Conservation (phyloP, 768 basidiomycete genomes). For the Suillus lakei region DNA sequence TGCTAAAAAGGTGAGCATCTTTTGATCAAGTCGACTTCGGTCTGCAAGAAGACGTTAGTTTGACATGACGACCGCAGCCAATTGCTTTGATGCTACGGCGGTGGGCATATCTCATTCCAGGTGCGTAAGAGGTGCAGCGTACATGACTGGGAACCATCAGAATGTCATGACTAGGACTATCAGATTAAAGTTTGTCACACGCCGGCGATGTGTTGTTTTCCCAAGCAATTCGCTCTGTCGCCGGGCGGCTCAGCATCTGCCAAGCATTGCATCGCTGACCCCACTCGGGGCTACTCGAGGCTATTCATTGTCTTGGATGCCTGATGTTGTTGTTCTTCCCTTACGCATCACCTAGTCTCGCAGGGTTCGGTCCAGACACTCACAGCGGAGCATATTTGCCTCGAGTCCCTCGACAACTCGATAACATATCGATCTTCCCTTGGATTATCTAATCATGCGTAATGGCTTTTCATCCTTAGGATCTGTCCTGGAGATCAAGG, state of each 20-base stretch:
- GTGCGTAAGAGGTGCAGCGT: no score
- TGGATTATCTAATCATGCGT: slow-evolving; percentile 38
- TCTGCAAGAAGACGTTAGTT: no score
- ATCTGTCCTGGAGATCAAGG: slow-evolving; percentile 52
- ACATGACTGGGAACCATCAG: no score
- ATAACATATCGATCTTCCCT: slow-evolving; percentile 4
- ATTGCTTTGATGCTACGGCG: no score
- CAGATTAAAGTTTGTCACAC: no score
- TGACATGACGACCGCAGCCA: no score
- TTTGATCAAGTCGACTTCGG: no score
- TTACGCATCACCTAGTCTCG: slow-evolving; percentile 37
- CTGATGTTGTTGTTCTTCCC: slow-evolving; percentile 45
- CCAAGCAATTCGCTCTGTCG: slow-evolving; percentile 9
- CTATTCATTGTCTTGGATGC: slow-evolving; percentile 37
- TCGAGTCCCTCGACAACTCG: no score
- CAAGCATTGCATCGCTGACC: neutral
- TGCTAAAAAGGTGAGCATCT: no score
- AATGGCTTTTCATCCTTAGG: slow-evolving; percentile 36
- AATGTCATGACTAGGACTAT: no score
- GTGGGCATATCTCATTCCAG: no score
- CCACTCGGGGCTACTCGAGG: neutral
- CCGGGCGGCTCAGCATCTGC: neutral
- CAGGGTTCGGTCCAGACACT: slow-evolving; percentile 33
- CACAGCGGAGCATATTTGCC: slow-evolving; percentile 22
- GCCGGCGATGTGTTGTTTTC: slow-evolving; percentile 9